phyloP scores from a whole-genome alignment of 768 basidiomycete species.

The Trametes villosa region DNA sequence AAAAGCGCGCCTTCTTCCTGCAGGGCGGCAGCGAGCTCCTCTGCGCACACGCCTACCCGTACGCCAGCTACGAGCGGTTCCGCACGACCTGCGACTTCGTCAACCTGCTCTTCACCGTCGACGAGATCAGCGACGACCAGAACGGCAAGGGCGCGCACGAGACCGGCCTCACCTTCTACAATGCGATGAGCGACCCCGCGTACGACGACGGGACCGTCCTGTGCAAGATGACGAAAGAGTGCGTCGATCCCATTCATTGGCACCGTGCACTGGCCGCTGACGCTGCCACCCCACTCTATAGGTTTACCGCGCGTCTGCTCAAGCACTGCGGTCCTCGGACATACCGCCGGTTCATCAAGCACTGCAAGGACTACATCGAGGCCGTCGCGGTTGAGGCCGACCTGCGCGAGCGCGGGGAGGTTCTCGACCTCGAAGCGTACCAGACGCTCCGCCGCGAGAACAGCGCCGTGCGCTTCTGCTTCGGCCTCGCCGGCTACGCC shows the following conservation, averaged over 20 bases:
- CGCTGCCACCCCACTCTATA: conserved; percentile 30
- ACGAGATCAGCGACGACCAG: conserved; percentile 73
- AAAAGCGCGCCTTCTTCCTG: conserved; percentile 66
- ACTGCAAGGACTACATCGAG: conserved; percentile 59
- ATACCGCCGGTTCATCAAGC: conserved; percentile 52
- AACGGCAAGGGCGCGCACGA: conserved; percentile 55
- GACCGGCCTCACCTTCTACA: conserved; percentile 56
- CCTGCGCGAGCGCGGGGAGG: conserved; percentile 57
- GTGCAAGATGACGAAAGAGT: conserved; percentile 66
- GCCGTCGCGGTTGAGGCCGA: conserved; percentile 64
- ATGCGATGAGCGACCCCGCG: conserved; percentile 53
- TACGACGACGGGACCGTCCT: conserved; percentile 63
- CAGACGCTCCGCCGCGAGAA: conserved; percentile 66
- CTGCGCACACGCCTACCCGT: conserved; percentile 63
- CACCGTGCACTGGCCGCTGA: not conserved
- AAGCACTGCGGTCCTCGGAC: conserved; percentile 49
- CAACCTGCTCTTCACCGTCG: conserved; percentile 67
- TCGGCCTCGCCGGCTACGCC: conserved; percentile 63
- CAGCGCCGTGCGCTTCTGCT: conserved; percentile 68
- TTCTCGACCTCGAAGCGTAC: conserved; percentile 60
- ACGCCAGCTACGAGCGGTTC: conserved; percentile 58
- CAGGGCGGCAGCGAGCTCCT: conserved; percentile 65
- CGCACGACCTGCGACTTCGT: conserved; percentile 67
- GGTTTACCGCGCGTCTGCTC: conserved; percentile 56
- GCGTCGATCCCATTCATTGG: conserved; percentile 26